A percentile compares a stretch with the other conserved stretches of the same genome.
Evolutionary conservation across 306 rosid species (phyloP).

Genomic region (Prosopis cineraria): DNA sequence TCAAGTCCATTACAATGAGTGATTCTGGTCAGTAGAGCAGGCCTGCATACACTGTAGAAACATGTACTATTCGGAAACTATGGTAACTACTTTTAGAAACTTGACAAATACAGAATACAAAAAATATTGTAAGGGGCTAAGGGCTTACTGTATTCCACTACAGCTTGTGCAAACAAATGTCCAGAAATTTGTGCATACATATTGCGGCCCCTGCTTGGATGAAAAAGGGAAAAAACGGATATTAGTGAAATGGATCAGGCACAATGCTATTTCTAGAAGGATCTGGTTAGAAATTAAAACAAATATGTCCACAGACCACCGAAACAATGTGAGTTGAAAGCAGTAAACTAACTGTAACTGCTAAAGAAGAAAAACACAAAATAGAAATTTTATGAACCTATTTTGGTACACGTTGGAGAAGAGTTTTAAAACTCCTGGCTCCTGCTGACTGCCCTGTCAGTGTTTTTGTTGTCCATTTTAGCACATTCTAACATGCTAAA

Average conservation of each 20-base stretch:
- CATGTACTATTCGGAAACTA: constrained; percentile 19
- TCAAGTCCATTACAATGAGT: constrained; percentile 14
- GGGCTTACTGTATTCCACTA: constrained; percentile 94
- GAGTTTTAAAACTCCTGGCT: background rate
- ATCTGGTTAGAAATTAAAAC: constrained; percentile 29
- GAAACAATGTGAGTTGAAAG: background rate
- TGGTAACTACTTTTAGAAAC: constrained; percentile 7
- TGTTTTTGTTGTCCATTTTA: constrained; percentile 5
- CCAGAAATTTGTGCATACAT: constrained; percentile 95
- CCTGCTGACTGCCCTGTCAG: background rate
- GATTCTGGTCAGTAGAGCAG: constrained; percentile 13
- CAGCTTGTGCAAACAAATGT: constrained; percentile 94
- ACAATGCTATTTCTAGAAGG: constrained; percentile 13
- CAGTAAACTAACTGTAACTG: background rate
- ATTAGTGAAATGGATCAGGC: constrained; percentile 29
- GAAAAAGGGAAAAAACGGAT: constrained; percentile 16
- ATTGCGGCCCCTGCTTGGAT: constrained; percentile 84
- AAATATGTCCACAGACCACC: constrained; percentile 15
- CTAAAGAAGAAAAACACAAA: background rate
- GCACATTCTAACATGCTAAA: constrained; percentile 3
- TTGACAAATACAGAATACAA: background rate
- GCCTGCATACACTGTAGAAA: constrained; percentile 18
- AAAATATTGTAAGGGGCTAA: constrained; percentile 8
- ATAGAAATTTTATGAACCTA: background rate
- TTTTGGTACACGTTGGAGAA: background rate